phyloP scores from a whole-genome alignment of 2,329 filamentous ascomycete species.

The Aspergillus brasiliensis region DNA sequence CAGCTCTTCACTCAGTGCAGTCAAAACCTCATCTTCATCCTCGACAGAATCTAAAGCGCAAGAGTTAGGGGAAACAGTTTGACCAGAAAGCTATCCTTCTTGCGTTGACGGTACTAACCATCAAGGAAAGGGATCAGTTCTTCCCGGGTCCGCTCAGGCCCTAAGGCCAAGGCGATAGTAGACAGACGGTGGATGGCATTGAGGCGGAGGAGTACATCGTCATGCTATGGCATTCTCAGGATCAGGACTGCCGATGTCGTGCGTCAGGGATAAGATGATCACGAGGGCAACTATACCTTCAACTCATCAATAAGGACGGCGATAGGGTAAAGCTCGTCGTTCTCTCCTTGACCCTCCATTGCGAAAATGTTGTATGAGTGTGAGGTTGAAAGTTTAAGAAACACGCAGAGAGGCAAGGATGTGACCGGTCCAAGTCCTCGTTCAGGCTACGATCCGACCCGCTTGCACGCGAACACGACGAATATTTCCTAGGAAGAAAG shows the following conservation, averaged over 20 bases:
- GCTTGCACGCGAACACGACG: conserved; percentile 31
- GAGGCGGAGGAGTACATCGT: conserved; percentile 95
- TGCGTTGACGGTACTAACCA: conserved; percentile 63
- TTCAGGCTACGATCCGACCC: conserved; percentile 29
- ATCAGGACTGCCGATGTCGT: conserved; percentile 19
- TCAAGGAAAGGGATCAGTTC: conserved; percentile 99
- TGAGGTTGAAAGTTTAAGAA: conserved; percentile 25
- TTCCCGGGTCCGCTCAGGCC: conserved; percentile 93
- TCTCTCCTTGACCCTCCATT: conserved; percentile 91
- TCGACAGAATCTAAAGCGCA: conserved; percentile 84
- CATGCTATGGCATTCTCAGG: conserved; percentile 65
- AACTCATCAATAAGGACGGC: conserved; percentile 99
- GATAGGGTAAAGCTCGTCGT: conserved; percentile 99
- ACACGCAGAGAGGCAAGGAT: conserved; percentile 29
- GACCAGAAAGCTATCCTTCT: conserved; percentile 4
- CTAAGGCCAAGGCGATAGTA: conserved; percentile 94
- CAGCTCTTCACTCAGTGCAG: conserved; percentile 94
- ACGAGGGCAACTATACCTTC: conserved; percentile 65
- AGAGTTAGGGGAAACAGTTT: conserved; percentile 24
- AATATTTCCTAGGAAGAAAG: conserved; percentile 12
- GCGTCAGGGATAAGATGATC: conserved; percentile 10
- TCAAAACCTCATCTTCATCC: conserved; percentile 97
- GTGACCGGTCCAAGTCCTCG: conserved; percentile 35
- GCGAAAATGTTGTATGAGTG: conserved; percentile 46
- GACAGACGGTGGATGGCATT: conserved; percentile 98